Evolutionary conservation across 371 early-diverging fungal genomes (phyloP).

Genomic region (Rhizopus sp.): DNA sequence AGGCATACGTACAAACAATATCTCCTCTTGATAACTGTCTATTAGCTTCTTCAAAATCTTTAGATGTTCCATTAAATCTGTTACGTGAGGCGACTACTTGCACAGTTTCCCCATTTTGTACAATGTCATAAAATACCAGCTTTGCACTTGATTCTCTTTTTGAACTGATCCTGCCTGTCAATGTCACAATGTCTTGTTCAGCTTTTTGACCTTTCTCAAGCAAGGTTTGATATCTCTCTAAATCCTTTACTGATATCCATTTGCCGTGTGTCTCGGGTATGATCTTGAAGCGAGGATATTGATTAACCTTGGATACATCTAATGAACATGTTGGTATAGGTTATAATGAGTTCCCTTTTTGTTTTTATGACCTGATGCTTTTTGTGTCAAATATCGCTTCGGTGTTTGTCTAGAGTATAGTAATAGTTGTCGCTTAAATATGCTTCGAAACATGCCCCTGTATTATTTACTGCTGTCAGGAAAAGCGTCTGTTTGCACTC

Average conservation of each 20-base stretch:
- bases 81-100: constrained; percentile 71
- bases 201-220: constrained; percentile 41
- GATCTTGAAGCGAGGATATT: constrained; percentile 39
- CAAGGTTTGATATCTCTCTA: constrained; percentile 15
- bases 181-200: constrained; percentile 28
- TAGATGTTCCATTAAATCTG: constrained; percentile 40
- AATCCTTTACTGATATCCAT: constrained; percentile 33
- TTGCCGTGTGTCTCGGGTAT: constrained; percentile 27
- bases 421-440: not conserved
- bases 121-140: constrained; percentile 73
- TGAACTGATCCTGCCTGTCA: constrained; percentile 62
- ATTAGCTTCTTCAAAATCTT: constrained; percentile 48
- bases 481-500: no score
- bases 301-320: not conserved
- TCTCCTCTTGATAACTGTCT: constrained; percentile 64
- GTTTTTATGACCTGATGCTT: not conserved
- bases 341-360: not conserved
- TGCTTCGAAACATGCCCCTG: no score
- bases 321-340: not conserved
- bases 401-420: not conserved
- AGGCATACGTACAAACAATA: constrained; percentile 54
- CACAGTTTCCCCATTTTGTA: constrained; percentile 60
- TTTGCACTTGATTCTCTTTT: constrained; percentile 75
- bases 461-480: no score
- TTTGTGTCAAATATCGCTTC: not conserved